Percentiles rank a stretch among this genome's conserved stretches.
phyloP scores from a whole-genome alignment of 495 filamentous ascomycete species.

The Chaetomium tenue region DNA sequence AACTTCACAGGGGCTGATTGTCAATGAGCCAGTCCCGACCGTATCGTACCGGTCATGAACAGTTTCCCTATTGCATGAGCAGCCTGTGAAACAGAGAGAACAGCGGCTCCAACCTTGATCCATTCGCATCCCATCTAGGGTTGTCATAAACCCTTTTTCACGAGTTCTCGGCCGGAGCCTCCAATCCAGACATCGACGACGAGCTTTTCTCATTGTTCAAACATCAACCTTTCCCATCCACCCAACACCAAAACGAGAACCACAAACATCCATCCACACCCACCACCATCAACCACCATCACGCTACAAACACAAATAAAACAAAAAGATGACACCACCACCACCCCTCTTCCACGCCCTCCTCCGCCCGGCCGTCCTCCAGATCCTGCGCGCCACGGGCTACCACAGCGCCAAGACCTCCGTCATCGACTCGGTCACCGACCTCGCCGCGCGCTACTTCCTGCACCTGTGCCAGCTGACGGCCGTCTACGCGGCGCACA shows the following conservation, averaged over 20 bases:
- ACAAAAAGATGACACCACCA: conserved; percentile 42
- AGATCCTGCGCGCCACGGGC: conserved; percentile 83
- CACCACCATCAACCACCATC: too few relatives aligned
- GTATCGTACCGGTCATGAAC: not conserved
- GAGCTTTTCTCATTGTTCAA: not conserved
- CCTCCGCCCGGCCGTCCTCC: conserved; percentile 75
- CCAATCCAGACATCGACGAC: not conserved
- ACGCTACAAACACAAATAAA: too few relatives aligned
- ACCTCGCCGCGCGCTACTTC: conserved; percentile 73
- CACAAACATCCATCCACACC: not conserved
- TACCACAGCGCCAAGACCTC: conserved; percentile 72
- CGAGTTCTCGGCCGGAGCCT: not conserved
- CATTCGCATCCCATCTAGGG: not conserved
- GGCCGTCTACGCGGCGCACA: conserved; percentile 55
- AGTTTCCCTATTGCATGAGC: not conserved
- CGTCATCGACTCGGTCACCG: conserved; percentile 74
- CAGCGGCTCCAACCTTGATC: not conserved
- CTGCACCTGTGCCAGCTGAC: conserved; percentile 63
- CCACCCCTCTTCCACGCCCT: conserved; percentile 66
- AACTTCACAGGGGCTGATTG: not conserved
- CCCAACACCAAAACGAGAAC: not conserved
- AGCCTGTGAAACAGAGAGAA: not conserved
- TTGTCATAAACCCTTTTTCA: not conserved
- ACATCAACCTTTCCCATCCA: not conserved
- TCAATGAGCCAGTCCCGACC: not conserved